These are phyloP conservation scores for Hyphopichia wangnamkhiaoensis DNA, from an alignment of 1,139 yeast genomes.

Conservation along the genomic window DNA sequence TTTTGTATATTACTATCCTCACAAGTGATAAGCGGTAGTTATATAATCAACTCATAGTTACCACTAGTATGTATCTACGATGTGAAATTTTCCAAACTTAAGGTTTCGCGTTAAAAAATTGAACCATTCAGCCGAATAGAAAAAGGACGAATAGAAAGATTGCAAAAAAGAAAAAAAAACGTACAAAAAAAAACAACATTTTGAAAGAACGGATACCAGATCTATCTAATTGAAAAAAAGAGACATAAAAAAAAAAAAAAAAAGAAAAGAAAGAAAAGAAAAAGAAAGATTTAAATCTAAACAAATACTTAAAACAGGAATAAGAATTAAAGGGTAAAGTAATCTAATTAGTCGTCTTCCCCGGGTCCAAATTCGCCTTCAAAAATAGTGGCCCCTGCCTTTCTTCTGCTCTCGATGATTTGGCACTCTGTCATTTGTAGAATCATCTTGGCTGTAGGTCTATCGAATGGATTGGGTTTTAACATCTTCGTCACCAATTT, in stretches of 20 bases:
- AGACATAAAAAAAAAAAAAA: background rate
- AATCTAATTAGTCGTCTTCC: conserved; percentile 19
- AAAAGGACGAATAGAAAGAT: background rate
- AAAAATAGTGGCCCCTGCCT: conserved; percentile 92
- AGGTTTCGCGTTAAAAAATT: no score
- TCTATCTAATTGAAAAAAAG: background rate
- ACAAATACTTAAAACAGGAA: background rate
- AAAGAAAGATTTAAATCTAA: background rate
- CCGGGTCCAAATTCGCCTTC: conserved; percentile 95
- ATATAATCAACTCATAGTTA: no score
- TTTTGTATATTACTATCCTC: no score
- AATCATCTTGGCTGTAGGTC: conserved; percentile 78
- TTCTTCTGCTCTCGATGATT: conserved; percentile 77
- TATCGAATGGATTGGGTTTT: conserved; percentile 75
- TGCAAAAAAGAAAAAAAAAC: background rate
- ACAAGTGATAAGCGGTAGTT: no score
- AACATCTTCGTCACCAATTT: conserved; percentile 85
- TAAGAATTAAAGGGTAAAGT: background rate
- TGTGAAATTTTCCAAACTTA: no score
- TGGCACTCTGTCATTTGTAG: conserved; percentile 71
- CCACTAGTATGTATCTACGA: no score
- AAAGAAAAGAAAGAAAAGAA: background rate
- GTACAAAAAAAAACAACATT: background rate
- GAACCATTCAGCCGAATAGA: no score
- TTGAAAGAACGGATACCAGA: conserved; percentile 2